Evolutionary conservation across 75 land plant species (phyloP), one percentile per base, ranked within the genome.

Genomic region (Ceratopteris richardii): DNA sequence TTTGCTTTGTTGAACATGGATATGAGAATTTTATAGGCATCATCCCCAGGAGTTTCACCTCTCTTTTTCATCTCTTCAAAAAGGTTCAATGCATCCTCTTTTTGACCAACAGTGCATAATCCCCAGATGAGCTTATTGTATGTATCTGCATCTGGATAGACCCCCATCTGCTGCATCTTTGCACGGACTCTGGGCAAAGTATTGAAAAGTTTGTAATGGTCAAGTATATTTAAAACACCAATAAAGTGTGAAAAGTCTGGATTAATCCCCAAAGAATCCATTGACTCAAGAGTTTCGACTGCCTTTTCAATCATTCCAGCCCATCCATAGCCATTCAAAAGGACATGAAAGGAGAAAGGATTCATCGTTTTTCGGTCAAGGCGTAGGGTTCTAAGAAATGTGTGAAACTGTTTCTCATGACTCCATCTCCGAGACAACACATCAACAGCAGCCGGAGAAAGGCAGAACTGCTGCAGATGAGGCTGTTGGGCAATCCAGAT

Each of bases 81-180:
- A 46, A 46, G 48, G 21, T 46, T 46, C 14, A 46, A 46, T 17
- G 48, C 48, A n/a, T 46, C 48, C 17, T 46, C 48, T 46, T 46
- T 46, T 4, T n/a, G 48, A 3, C 48, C 48, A 20, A 17, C 48
- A 3, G 14, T 17, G 17, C 48, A 46, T 4, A 46, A 14, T 20
- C 21, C 48, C 21, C 21, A 46, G 17, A 46, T 46, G 3, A 46
- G 21, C 48, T 46, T 46, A 17, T 46, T 46, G 21, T 46, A 46
- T 14, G 14, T 46, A 4, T 46, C 21, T 20, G 21, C 48, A 46
- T 14, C 14, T 4, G 48, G 48, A 17, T n/a, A 46, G 14, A n/a
- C 4, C 48, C 48, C 48, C n/a, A 20, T 20, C 48, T 46, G 48
- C 4, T 4, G 21, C 48, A 46, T 46, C 17, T 17, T 46, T 20